Evolutionary conservation across 2,329 filamentous ascomycete species (phyloP), one percentile per base, ranked within the genome.

Genomic region (Volutella citrinella): DNA sequence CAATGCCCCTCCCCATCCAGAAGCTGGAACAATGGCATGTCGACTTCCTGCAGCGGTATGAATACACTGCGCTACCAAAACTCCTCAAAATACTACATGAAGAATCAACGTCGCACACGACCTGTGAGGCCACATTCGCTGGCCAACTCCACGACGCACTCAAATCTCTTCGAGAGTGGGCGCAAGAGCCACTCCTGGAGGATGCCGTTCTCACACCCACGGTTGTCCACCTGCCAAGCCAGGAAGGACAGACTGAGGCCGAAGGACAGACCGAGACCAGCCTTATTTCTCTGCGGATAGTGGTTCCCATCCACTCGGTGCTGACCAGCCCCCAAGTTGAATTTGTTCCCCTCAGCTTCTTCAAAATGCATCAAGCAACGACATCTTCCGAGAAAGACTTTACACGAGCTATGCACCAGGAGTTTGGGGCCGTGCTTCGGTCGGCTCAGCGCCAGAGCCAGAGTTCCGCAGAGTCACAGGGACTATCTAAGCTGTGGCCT

Each of bases 351-450:
- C 61, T 85, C 19, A 72, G 63, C 27, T 78, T 86, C 45, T 85
- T 86, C 64, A 79, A 76, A 45, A 66, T 74, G 7, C 79, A 81
- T 38, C 83, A 87, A 56, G 72, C 82, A 42, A 70, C 77, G 0
- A 74, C 80, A 46, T 65, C 70, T 1, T 74, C 78, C 43, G 70
- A 79, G 27, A 68, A 76, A 5, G 70, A 69, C 4, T 86, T 87
- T 48, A 69, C 73, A 2, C 71, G 76, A 36, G 70, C 70, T 19
- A 68, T 82, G 4, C 74, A 80, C 48, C 70, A 75, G 40, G 81
- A 85, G 42, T 70, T 84, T 37, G 70, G 71, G 11, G 70, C 68
- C 14, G 54, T 75, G 11, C 49, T 72, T 19, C 61, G 68, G 34
- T 23, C 34, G 25, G 38, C 20, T 36, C 30, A 15, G 34, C 33